These are phyloP conservation scores for Cubamyces lactineus DNA, from an alignment of 768 basidiomycete species.

Conservation along the genomic window DNA sequence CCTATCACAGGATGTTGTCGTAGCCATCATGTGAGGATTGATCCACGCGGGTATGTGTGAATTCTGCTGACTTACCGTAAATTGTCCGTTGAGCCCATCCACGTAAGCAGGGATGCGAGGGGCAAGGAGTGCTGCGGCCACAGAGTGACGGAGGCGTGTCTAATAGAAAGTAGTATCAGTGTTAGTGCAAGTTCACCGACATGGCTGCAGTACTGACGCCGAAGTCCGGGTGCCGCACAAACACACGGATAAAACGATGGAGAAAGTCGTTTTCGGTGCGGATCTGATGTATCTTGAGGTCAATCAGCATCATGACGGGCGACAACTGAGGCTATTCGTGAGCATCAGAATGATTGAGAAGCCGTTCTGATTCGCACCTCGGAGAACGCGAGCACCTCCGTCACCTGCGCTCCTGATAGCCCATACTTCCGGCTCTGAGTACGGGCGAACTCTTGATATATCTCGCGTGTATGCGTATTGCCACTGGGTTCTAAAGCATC, in stretches of 20 bases:
- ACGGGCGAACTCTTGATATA: too few species aligned
- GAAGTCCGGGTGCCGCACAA: conserved; percentile 16
- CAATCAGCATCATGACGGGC: conserved; percentile 6
- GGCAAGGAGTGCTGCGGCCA: conserved; percentile 10
- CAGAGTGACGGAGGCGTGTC: conserved; percentile 5
- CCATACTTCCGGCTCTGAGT: too few species aligned
- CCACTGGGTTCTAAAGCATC: too few species aligned
- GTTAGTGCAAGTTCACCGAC: too few species aligned
- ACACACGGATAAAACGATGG: conserved; percentile 5
- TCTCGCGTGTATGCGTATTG: too few species aligned
- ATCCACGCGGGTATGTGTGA: too few species aligned
- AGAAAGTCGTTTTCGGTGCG: conserved; percentile 8
- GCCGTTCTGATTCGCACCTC: too few species aligned
- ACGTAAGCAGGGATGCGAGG: conserved; percentile 12
- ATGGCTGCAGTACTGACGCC: background rate
- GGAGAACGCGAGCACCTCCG: too few species aligned
- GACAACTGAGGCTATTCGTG: too few species aligned
- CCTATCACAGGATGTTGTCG: background rate
- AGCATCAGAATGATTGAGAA: too few species aligned
- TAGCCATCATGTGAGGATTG: background rate
- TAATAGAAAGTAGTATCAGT: too few species aligned
- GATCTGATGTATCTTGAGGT: conserved; percentile 14
- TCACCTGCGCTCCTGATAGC: too few species aligned
- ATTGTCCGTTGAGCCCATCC: background rate
- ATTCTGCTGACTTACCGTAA: conserved; percentile 1